Evolutionary conservation across 495 filamentous ascomycete species (phyloP).

Genomic region (Trypethelium eluteriae): DNA sequence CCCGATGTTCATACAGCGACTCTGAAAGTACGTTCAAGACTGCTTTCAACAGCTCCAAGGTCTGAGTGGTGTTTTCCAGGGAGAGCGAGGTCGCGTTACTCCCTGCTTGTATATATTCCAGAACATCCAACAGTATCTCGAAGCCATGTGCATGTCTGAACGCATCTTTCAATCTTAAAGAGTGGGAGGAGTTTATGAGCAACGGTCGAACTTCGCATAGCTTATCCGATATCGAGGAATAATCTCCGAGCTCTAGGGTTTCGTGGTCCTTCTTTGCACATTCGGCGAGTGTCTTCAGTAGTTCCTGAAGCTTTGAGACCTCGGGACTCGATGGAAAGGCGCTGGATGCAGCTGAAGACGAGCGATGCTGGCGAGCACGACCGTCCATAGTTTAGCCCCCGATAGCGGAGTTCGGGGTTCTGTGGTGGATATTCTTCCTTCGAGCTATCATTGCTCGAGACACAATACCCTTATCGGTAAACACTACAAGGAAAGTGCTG

Average conservation of each 20-base stretch:
- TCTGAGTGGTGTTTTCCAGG: constrained; percentile 50
- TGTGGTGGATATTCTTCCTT: background rate
- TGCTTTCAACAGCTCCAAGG: constrained; percentile 64
- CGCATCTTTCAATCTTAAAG: constrained; percentile 51
- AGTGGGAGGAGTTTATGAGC: background rate
- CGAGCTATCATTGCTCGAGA: background rate
- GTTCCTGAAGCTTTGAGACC: background rate
- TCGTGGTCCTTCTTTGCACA: background rate
- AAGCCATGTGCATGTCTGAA: constrained; percentile 82
- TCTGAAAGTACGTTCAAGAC: constrained; percentile 65
- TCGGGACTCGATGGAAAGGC: background rate
- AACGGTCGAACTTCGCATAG: background rate
- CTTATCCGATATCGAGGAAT: background rate
- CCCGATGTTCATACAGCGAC: constrained; percentile 69
- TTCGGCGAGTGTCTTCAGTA: background rate
- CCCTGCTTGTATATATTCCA: constrained; percentile 60
- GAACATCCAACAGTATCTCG: constrained; percentile 58
- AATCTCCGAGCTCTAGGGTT: background rate
- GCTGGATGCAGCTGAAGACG: constrained; percentile 16
- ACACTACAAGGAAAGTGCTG: background rate
- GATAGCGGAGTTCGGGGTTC: background rate
- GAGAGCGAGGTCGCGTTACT: constrained; percentile 58
- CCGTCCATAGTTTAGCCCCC: constrained; percentile 18
- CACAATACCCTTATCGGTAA: background rate
- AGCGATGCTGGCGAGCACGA: constrained; percentile 25